Conservation (phyloP, 805 yeast genomes). For the Monosporozyma solicola region DNA sequence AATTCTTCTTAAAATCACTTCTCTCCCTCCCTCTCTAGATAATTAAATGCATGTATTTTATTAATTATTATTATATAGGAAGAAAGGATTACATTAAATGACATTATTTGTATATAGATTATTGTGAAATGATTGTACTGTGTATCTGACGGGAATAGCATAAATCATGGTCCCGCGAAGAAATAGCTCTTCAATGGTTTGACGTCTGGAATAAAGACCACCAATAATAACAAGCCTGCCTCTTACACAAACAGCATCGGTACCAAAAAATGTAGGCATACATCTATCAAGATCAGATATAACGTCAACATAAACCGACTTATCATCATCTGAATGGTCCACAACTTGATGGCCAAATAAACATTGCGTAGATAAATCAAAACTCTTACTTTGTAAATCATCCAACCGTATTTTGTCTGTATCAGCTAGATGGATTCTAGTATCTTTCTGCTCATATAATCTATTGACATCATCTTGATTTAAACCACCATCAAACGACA, state of each 20-base stretch:
- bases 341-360: neutral
- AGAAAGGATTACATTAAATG: neutral
- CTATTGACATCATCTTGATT: conserved; percentile 22
- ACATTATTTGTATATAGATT: neutral
- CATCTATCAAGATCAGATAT: neutral
- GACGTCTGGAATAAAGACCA: conserved; percentile 17
- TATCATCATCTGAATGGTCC: neutral
- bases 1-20: too few species aligned
- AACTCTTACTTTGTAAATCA: neutral
- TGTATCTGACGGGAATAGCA: neutral
- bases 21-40: too few species aligned
- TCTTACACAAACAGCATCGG: conserved; percentile 4
- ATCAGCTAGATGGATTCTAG: neutral
- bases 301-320: neutral
- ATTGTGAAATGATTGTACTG: neutral
- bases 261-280: conserved; percentile 1
- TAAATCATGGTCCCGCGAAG: conserved; percentile 19
- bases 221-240: conserved; percentile 19
- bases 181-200: conserved; percentile 8
- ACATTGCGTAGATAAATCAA: conserved; percentile 3
- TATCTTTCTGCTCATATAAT: conserved; percentile 5
- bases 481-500: conserved; percentile 24
- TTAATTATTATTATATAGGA: too few species aligned
- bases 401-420: neutral
- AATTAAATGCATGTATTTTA: too few species aligned